phyloP scores from a whole-genome alignment of 2,329 filamentous ascomycete genomes.

The Raffaelea arxii region DNA sequence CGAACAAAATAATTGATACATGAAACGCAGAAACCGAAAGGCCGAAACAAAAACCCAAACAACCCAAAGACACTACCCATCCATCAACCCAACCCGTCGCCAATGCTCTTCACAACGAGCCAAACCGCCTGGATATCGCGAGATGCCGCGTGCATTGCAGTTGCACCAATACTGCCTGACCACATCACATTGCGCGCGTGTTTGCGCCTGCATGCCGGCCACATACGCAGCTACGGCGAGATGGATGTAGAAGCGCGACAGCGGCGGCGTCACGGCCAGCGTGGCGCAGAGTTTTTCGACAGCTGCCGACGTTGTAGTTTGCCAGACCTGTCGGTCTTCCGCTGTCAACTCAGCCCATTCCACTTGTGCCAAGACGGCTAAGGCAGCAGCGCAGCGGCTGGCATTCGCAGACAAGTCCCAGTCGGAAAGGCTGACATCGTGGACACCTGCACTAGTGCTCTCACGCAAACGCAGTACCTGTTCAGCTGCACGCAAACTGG shows the following conservation, averaged over 20 bases:
- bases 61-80: no score
- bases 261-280: conserved; percentile 20
- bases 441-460: not conserved
- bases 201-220: conserved; percentile 24
- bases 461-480: conserved; percentile 12
- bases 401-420: conserved; percentile 19
- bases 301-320: conserved; percentile 17
- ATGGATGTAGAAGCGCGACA: conserved; percentile 28
- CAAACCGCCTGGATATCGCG: conserved; percentile 20
- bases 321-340: conserved; percentile 1
- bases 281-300: conserved; percentile 25
- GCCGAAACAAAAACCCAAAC: no score
- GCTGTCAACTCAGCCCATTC: no score
- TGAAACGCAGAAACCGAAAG: no score
- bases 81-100: conserved; percentile 6
- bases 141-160: conserved; percentile 25
- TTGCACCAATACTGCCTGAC: conserved; percentile 27
- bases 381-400: conserved; percentile 24
- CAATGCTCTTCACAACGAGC: conserved; percentile 9
- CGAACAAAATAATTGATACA: no score
- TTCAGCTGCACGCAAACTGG: conserved; percentile 17
- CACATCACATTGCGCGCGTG: conserved; percentile 21
- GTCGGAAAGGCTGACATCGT: conserved; percentile 2
- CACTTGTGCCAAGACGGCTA: conserved; percentile 20
- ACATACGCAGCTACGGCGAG: conserved; percentile 27